Evolutionary conservation across 2,329 filamentous ascomycete genomes (phyloP).

Genomic region (Talaromyces sp.): DNA sequence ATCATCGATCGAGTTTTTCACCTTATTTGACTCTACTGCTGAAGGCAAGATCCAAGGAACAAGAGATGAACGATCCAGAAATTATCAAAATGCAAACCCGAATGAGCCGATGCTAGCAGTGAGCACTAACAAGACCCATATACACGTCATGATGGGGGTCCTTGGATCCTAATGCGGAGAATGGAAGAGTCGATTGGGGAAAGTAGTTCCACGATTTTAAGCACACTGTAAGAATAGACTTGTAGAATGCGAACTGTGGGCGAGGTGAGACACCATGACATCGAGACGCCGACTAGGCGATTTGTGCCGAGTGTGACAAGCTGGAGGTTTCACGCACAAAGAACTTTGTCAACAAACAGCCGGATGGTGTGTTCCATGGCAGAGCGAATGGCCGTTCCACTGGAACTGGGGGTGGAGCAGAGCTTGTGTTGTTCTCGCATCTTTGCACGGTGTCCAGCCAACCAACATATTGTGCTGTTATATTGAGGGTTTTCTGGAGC

Average conservation of each 20-base stretch:
- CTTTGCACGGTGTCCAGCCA: background rate
- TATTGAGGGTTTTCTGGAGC: background rate
- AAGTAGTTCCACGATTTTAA: background rate
- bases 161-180: background rate
- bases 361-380: background rate
- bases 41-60: background rate
- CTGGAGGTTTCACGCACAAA: background rate
- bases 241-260: background rate
- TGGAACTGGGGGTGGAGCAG: background rate
- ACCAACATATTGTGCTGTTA: background rate
- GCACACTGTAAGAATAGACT: background rate
- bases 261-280: background rate
- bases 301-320: background rate
- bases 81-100: background rate
- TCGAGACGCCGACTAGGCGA: background rate
- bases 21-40: background rate
- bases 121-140: background rate
- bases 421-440: background rate
- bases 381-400: background rate
- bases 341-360: background rate
- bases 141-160: slow-evolving; percentile 10
- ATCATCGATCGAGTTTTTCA: background rate
- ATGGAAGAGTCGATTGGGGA: background rate
- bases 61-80: background rate
- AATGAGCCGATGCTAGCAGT: background rate